Conservation (phyloP, 306 rosid genomes). For the Pyrus bretschneideri region DNA sequence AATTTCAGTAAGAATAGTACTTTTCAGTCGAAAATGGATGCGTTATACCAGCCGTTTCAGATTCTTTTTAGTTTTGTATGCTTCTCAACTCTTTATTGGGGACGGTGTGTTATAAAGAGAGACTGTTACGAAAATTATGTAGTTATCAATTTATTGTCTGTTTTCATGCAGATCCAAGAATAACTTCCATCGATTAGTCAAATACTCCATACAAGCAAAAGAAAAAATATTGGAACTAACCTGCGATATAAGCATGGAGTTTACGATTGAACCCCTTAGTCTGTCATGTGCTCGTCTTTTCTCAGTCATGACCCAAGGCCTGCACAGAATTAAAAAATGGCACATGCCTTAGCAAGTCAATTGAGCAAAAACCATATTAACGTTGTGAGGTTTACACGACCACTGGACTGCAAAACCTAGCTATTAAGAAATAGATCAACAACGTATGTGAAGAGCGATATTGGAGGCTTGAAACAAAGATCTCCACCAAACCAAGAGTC, state of each 20-base stretch:
- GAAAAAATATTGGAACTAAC: constrained; percentile 24
- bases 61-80: background rate
- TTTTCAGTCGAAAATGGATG: background rate
- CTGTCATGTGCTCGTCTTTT: constrained; percentile 21
- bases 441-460: background rate
- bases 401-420: background rate
- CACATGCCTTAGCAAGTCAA: constrained; percentile 3
- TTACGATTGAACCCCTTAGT: constrained; percentile 33
- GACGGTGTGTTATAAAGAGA: background rate
- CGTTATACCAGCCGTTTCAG: background rate
- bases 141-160: background rate
- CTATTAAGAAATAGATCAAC: background rate
- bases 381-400: background rate
- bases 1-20: background rate
- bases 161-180: background rate
- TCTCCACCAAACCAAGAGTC: background rate
- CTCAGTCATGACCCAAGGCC: constrained; percentile 72
- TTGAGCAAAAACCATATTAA: background rate
- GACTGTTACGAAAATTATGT: background rate
- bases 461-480: background rate
- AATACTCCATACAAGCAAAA: background rate
- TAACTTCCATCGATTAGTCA: background rate
- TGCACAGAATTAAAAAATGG: constrained; percentile 29
- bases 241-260: constrained; percentile 33
- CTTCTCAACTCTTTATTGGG: background rate